Evolutionary conservation across 148 eudicot genomes (phyloP).

Genomic region (Silene latifolia): DNA sequence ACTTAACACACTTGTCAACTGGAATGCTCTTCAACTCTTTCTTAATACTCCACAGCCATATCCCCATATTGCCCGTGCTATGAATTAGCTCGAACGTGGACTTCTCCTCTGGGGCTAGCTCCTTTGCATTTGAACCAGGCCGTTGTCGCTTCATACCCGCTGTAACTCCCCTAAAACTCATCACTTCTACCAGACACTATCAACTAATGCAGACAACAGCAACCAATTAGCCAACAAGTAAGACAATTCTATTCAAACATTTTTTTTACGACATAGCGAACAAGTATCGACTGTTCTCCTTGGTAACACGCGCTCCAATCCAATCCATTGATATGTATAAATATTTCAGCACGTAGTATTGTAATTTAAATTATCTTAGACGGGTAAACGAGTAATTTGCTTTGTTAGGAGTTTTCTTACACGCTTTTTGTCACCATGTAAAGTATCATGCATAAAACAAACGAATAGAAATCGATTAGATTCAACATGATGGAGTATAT

Average conservation of each 20-base stretch:
- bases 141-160: slow-evolving; percentile 32
- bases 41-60: slow-evolving; percentile 47
- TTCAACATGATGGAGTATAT: too few relatives aligned
- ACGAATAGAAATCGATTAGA: too few relatives aligned
- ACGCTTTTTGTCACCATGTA: too few relatives aligned
- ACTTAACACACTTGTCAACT: slow-evolving; percentile 43
- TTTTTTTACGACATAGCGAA: not conserved
- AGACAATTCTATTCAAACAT: not conserved
- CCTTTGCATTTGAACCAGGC: slow-evolving; percentile 14
- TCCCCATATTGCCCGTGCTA: slow-evolving; percentile 54
- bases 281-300: too few relatives aligned
- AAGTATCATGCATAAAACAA: too few relatives aligned
- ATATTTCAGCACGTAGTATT: too few relatives aligned
- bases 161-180: slow-evolving; percentile 19
- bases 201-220: not conserved
- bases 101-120: slow-evolving; percentile 31
- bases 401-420: too few relatives aligned
- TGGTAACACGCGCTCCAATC: too few relatives aligned
- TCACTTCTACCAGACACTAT: not conserved
- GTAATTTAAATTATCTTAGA: too few relatives aligned
- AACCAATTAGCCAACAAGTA: not conserved
- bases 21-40: slow-evolving; percentile 22
- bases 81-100: slow-evolving; percentile 35
- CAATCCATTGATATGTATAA: too few relatives aligned
- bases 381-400: too few relatives aligned